These are phyloP conservation scores for Sphaerobolus stellatus DNA, from an alignment of 1,284 basidiomycete genomes.

Conservation along the genomic window DNA sequence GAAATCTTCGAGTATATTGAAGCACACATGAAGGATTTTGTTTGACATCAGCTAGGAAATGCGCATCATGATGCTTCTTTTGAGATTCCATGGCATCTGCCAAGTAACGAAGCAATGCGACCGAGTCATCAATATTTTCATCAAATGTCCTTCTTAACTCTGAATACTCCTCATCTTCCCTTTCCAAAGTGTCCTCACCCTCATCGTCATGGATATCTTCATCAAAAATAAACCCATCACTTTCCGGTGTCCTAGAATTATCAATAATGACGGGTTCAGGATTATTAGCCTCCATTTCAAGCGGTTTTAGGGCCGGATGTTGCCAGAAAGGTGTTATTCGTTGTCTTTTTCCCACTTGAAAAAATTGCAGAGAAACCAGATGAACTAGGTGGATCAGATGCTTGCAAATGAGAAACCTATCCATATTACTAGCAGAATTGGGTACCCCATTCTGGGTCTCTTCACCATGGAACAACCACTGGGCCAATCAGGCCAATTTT, in stretches of 20 bases:
- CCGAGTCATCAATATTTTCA: neutral
- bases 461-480: too few species aligned
- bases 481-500: too few species aligned
- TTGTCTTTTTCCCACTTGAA: conserved; percentile 26
- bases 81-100: neutral
- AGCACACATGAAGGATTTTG: neutral
- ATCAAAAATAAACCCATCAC: too few species aligned
- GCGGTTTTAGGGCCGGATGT: conserved; percentile 20
- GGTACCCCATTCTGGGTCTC: too few species aligned
- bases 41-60: neutral
- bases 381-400: conserved; percentile 31
- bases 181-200: neutral
- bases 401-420: conserved; percentile 37
- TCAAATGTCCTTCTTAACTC: neutral
- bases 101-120: neutral
- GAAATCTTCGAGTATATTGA: neutral
- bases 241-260: neutral
- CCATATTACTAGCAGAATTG: too few species aligned
- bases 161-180: neutral
- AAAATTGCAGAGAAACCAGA: conserved; percentile 29
- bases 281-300: neutral
- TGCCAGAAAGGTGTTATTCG: conserved; percentile 29
- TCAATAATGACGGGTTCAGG: neutral
- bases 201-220: too few species aligned
- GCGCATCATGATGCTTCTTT: neutral